Evolutionary conservation across 805 yeast species (phyloP), one percentile per base, ranked within the genome.

Genomic region (Pichia sporocuriosa): DNA sequence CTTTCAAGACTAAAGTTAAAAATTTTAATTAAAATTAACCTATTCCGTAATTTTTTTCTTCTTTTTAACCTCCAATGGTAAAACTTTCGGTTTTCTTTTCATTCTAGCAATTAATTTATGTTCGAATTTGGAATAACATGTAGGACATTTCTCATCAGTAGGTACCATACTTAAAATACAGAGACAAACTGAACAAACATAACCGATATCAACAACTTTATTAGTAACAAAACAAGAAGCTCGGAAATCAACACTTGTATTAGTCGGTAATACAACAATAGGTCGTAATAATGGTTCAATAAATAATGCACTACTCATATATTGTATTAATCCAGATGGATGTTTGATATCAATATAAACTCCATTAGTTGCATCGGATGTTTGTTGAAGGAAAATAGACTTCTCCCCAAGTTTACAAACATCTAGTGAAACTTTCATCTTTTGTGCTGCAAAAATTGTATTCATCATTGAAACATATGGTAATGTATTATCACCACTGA

Each of bases 381-480:
- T 96, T 58, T 93, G 98, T 58, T 93, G 97, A 46, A 93, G 65
- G 57, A 88, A 90, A 3, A 94, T 84, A 1, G 94, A 79, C 47
- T 77, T 77, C 8, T 55, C 50, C 1, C 82, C 82, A 23, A 93
- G 66, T 55, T 89, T 88, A 46, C 95, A 90, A 11, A 89, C 89
- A 60, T 93, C 97, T 19, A 93, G 79, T 2, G 96, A 84, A 15
- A 89, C 77, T 52, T 79, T 81, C 83, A 84, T 75, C 61, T 89
- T 90, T 52, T 93, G 96, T 0, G 97, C 96, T 0, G 97, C 90
- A 64, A 93, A 93, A 24, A 93, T 90, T 45, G 93, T 74, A 61
- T 93, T 93, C 97, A 93, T 93, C 33, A 87, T 80, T 4, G 97
- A 84, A 33, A 90, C 85, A 59, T 93, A 94, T 44, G 85, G 86